Base-by-base conservation (phyloP, 805 yeast species). In the Candida pini region DNA sequence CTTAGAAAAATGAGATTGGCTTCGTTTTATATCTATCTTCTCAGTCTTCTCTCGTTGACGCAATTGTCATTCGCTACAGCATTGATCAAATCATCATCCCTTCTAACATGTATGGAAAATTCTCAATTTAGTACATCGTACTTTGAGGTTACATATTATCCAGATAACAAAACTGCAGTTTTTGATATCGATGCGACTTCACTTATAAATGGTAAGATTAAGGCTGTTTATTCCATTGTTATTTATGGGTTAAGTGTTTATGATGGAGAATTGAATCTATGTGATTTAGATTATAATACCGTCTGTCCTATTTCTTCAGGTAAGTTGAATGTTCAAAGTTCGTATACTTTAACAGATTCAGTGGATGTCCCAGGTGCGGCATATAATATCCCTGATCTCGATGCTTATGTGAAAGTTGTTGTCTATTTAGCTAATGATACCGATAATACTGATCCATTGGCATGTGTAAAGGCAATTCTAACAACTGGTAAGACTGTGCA, bases 401-500 rank as follows among this genome's bases (percentile, higher is more conserved):
- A 92, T 54, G 99, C 96, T 4, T 73, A 83, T 41, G 96, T 89
- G 19, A 66, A 79, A 43, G 89, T 94, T 26, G 58, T 74, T 14
- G 81, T 82, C 4, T 76, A 78, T 54, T 56, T 73, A 21, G 51
- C 61, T 12, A 61, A 62, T 31, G 77, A 73, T 49, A 64, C 71
- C 5, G 44, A 56, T 10, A 61, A 51, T 4, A 32, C 48, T 16
- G 58, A 62, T 6, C 71, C 80, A 4, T 64, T 89, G 39, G 98
- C 97, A 3, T 92, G 99, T 71, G 95, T 92, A 10, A 86, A 83
- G 54, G 97, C 97, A 0, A 68, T 76, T 10, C 67, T 92, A 36
- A 63, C 83, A 16, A 92, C 92, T 60, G 96, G 92, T 38, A 88
- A 84, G 53, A 89, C 97, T 2, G 98, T 92, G 18, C 94, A 88